phyloP scores from a whole-genome alignment of 2,329 filamentous ascomycete species.

The Pyrenochaeta sp. region DNA sequence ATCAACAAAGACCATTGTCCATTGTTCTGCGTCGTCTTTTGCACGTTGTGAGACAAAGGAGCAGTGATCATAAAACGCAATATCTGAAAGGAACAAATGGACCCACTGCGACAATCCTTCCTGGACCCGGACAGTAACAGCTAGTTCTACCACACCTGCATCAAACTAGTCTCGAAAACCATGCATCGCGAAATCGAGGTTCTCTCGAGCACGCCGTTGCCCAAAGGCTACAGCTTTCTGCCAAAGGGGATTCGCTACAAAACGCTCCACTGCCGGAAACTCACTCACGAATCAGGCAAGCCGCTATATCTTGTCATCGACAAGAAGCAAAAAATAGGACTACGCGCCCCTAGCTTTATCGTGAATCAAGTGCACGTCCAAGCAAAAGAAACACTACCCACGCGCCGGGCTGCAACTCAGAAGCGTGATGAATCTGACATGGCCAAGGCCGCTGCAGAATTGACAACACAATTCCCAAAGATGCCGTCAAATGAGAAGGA shows the following conservation, averaged over 20 bases:
- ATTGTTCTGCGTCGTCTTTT: not conserved
- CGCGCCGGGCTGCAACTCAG: conserved; percentile 50
- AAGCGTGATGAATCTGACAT: conserved; percentile 33
- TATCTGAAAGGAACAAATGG: no score
- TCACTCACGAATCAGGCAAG: conserved; percentile 38
- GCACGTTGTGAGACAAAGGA: no score
- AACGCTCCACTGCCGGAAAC: conserved; percentile 41
- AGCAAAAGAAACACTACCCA: conserved; percentile 50
- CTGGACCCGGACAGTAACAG: not conserved
- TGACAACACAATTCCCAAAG: conserved; percentile 51
- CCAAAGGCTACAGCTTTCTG: conserved; percentile 42
- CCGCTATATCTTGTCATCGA: conserved; percentile 37
- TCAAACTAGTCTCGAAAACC: not conserved
- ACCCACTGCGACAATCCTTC: no score
- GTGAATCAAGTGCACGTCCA: conserved; percentile 47
- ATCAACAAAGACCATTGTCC: not conserved
- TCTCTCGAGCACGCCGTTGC: conserved; percentile 25
- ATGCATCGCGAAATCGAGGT: conserved; percentile 34
- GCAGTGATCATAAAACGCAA: no score
- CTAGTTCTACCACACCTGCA: not conserved
- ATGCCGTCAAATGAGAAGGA: conserved; percentile 49
- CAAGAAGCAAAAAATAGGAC: conserved; percentile 45
- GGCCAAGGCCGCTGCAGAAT: conserved; percentile 32
- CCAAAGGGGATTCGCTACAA: conserved; percentile 44
- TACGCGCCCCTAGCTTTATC: conserved; percentile 53